A percentile compares a stretch with the other conserved stretches of the same genome.
phyloP scores from a whole-genome alignment of 2,329 filamentous ascomycete genomes.

The Hypoxylon sp. region DNA sequence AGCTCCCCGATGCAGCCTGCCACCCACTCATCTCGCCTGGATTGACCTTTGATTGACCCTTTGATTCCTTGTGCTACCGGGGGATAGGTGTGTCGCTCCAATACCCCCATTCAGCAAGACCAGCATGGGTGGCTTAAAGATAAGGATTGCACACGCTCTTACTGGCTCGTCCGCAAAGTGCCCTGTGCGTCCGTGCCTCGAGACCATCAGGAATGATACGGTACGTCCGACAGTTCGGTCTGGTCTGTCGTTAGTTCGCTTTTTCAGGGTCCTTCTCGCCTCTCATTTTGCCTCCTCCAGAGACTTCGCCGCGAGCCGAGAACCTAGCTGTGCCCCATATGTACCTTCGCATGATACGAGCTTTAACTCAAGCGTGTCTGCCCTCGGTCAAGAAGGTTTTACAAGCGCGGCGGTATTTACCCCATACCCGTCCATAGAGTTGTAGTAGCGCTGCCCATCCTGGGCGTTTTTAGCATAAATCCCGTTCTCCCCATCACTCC shows the following conservation, averaged over 20 bases:
- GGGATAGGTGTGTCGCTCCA: neutral
- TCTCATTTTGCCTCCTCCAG: conserved; percentile 22
- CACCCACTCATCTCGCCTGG: neutral
- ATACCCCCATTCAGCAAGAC: conserved; percentile 17
- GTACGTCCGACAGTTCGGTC: conserved; percentile 32
- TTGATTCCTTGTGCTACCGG: conserved; percentile 17
- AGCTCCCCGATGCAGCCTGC: neutral
- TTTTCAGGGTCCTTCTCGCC: conserved; percentile 14
- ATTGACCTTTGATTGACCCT: neutral
- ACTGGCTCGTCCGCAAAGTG: conserved; percentile 25
- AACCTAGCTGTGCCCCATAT: neutral
- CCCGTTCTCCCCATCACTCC: conserved; percentile 15
- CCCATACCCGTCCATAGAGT: conserved; percentile 2
- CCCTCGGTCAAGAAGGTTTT: conserved; percentile 7
- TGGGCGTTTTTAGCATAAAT: conserved; percentile 33
- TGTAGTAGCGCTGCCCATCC: conserved; percentile 10
- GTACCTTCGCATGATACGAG: conserved; percentile 25
- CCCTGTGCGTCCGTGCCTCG: conserved; percentile 15
- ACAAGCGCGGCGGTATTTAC: conserved; percentile 20
- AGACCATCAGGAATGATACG: conserved; percentile 32
- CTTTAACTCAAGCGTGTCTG: conserved; percentile 2
- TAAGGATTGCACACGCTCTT: conserved; percentile 30
- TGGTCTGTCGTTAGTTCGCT: conserved; percentile 18
- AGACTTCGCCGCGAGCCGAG: conserved; percentile 23
- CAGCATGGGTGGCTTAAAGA: conserved; percentile 25